Evolutionary conservation across 495 filamentous ascomycete species (phyloP).

Genomic region (Daldinia concentrica): DNA sequence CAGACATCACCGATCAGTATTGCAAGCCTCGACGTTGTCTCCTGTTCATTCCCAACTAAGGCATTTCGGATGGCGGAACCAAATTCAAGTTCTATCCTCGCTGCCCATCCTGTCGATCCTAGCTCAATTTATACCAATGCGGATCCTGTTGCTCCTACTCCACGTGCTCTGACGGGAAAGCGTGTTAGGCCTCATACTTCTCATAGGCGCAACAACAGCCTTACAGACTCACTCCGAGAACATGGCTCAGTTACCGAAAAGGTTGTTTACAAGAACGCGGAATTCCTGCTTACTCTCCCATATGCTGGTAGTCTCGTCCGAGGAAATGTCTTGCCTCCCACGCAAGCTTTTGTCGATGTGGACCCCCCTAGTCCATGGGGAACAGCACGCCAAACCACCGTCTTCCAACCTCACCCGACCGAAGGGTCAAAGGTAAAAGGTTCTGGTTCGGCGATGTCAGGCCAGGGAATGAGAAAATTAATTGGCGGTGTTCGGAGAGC

Average conservation of each 20-base stretch:
- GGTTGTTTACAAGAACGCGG: constrained; percentile 59
- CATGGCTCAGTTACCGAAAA: constrained; percentile 63
- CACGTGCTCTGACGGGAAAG: constrained; percentile 62
- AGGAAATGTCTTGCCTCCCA: constrained; percentile 79
- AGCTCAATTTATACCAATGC: constrained; percentile 56
- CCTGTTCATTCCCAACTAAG: constrained; percentile 83
- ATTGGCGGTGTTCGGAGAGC: constrained; percentile 88
- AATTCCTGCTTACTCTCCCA: constrained; percentile 69
- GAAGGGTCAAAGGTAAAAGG: constrained; percentile 51
- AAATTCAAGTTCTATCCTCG: constrained; percentile 56
- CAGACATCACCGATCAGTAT: constrained; percentile 62
- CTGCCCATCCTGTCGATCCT: constrained; percentile 71
- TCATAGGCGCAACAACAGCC: constrained; percentile 63
- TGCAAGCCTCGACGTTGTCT: constrained; percentile 70
- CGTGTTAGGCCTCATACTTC: constrained; percentile 57
- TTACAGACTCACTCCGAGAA: constrained; percentile 89
- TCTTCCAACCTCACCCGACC: constrained; percentile 55
- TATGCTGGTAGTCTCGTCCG: constrained; percentile 86
- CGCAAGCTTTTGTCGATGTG: constrained; percentile 77
- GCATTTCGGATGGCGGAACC: constrained; percentile 58
- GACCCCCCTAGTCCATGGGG: constrained; percentile 66
- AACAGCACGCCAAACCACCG: constrained; percentile 54
- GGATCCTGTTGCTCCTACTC: constrained; percentile 60
- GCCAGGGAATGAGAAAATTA: constrained; percentile 80
- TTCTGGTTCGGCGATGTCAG: constrained; percentile 62